phyloP scores from a whole-genome alignment of 2,329 filamentous ascomycete species.

The Atkinsonella texensis region DNA sequence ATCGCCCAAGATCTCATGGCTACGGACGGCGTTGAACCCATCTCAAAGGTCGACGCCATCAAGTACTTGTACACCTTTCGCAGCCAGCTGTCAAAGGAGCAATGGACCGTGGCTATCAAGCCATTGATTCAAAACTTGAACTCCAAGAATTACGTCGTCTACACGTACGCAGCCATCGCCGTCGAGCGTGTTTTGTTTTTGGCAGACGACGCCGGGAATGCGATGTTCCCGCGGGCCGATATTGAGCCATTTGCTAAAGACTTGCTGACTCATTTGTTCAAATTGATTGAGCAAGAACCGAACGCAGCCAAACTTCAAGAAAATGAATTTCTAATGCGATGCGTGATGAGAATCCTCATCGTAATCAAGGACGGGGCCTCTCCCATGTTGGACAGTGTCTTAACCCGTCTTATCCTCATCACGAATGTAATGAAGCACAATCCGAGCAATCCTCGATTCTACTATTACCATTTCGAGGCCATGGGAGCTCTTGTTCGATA shows the following conservation, averaged over 20 bases:
- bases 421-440: constrained; percentile 88
- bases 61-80: constrained; percentile 97
- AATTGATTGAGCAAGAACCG: constrained; percentile 73
- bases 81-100: constrained; percentile 80
- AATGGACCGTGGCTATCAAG: constrained; percentile 84
- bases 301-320: constrained; percentile 91
- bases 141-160: constrained; percentile 88
- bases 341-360: constrained; percentile 93
- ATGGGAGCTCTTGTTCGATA: constrained; percentile 73
- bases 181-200: constrained; percentile 89
- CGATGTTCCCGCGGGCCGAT: constrained; percentile 67
- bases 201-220: constrained; percentile 59
- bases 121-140: constrained; percentile 84
- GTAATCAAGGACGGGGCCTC: constrained; percentile 77
- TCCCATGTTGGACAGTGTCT: constrained; percentile 62
- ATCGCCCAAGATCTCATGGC: constrained; percentile 78
- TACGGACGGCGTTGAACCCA: constrained; percentile 58
- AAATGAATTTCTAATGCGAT: constrained; percentile 98
- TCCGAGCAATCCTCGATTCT: constrained; percentile 94
- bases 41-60: constrained; percentile 94
- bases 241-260: constrained; percentile 77
- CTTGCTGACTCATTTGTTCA: constrained; percentile 80
- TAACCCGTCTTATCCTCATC: constrained; percentile 76
- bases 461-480: constrained; percentile 97
- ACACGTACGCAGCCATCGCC: constrained; percentile 93